Conservation (phyloP, 129 eudicot genomes). For the Escallonia rubra region DNA sequence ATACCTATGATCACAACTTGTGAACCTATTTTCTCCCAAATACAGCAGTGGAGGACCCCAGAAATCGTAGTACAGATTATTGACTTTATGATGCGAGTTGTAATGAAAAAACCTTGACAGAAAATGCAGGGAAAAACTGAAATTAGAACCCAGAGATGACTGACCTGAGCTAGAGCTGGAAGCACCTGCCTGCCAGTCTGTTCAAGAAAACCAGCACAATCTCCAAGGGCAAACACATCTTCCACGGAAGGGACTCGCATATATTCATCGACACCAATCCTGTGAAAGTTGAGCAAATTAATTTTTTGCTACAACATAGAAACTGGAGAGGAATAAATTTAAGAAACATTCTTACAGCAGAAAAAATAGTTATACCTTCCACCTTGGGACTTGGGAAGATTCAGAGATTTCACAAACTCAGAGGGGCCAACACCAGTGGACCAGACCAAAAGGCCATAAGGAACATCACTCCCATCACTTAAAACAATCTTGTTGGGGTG, state of each 20-base stretch:
- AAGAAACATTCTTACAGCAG: not conserved
- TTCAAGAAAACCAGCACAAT: slow-evolving; percentile 95
- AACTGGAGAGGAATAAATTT: not conserved
- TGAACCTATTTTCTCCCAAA: too few relatives aligned
- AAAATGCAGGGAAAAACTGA: too few relatives aligned
- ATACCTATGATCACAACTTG: too few relatives aligned
- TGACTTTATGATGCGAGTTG: too few relatives aligned
- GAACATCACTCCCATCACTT: slow-evolving; percentile 86
- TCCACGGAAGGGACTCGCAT: slow-evolving; percentile 81
- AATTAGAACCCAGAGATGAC: slow-evolving; percentile 4
- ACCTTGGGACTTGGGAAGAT: slow-evolving; percentile 79
- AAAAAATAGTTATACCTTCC: slow-evolving; percentile 53
- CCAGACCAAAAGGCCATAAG: slow-evolving; percentile 95
- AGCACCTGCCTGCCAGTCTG: slow-evolving; percentile 76
- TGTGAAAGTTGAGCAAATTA: slow-evolving; percentile 11
- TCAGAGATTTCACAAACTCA: slow-evolving; percentile 60
- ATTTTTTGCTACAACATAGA: not conserved
- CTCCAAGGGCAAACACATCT: slow-evolving; percentile 94
- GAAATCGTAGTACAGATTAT: too few relatives aligned
- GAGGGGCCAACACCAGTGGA: slow-evolving; percentile 98
- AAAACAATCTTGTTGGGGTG: slow-evolving; percentile 56
- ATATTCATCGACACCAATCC: slow-evolving; percentile 92
- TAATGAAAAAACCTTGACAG: too few relatives aligned
- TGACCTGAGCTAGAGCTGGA: slow-evolving; percentile 98
- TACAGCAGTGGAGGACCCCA: not conserved